Conservation (phyloP, 2,329 filamentous ascomycete genomes). For the Alternaria triticimaculans region DNA sequence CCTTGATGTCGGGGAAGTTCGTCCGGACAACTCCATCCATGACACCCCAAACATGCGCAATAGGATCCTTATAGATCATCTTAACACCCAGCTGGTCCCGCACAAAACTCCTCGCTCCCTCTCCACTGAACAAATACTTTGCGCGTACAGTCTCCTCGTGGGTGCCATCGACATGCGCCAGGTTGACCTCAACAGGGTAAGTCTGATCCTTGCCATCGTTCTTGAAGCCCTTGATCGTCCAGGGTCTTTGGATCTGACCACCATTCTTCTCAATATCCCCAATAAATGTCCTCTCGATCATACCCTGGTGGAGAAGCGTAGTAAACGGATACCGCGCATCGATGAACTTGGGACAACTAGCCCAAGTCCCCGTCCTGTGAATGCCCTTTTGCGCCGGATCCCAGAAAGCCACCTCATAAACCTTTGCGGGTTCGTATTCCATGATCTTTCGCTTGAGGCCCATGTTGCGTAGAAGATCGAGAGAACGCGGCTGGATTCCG, state of each 20-base stretch:
- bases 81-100: slow-evolving; percentile 70
- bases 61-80: slow-evolving; percentile 68
- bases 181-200: slow-evolving; percentile 80
- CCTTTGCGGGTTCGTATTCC: slow-evolving; percentile 83
- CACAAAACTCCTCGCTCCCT: slow-evolving; percentile 67
- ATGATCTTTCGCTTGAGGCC: slow-evolving; percentile 87
- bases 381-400: slow-evolving; percentile 64
- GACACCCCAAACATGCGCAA: slow-evolving; percentile 69
- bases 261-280: slow-evolving; percentile 67
- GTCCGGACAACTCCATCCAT: slow-evolving; percentile 71
- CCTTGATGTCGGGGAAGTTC: slow-evolving; percentile 68
- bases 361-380: slow-evolving; percentile 72
- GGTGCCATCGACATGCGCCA: slow-evolving; percentile 78
- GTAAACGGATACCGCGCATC: slow-evolving; percentile 70
- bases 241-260: slow-evolving; percentile 63
- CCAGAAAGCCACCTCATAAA: slow-evolving; percentile 76
- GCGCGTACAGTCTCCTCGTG: slow-evolving; percentile 68
- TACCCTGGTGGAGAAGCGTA: slow-evolving; percentile 66
- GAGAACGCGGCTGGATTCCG: slow-evolving; percentile 87
- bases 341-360: slow-evolving; percentile 84
- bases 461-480: slow-evolving; percentile 88
- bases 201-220: slow-evolving; percentile 67
- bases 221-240: slow-evolving; percentile 67
- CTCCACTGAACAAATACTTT: slow-evolving; percentile 69
- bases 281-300: slow-evolving; percentile 68